Evolutionary conservation across 805 yeast species (phyloP).

Genomic region (Kluyveromyces starmeri): DNA sequence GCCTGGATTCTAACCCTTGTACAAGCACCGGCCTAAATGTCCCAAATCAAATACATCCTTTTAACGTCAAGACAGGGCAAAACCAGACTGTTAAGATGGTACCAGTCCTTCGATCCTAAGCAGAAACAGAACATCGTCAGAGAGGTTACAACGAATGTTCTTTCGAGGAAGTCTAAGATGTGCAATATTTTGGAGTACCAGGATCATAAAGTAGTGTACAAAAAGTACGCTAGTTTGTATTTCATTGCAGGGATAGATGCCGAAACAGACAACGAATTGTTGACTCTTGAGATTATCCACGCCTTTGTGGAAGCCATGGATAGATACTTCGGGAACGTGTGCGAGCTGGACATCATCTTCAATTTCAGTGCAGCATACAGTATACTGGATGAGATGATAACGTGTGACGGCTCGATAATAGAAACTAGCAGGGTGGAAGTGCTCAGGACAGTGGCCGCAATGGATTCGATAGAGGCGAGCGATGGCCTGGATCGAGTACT

Average conservation of each 20-base stretch:
- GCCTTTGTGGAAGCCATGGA: conserved; percentile 96
- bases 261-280: conserved; percentile 62
- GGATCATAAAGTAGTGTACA: conserved; percentile 68
- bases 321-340: conserved; percentile 87
- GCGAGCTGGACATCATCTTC: conserved; percentile 93
- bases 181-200: conserved; percentile 86
- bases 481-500: conserved; percentile 47
- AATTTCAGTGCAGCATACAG: conserved; percentile 92
- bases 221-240: conserved; percentile 88
- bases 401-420: conserved; percentile 74
- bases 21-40: too few species aligned
- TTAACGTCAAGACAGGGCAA: conserved; percentile 92
- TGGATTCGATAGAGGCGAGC: conserved; percentile 77
- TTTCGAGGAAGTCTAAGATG: conserved; percentile 86
- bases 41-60: conserved; percentile 59
- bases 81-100: conserved; percentile 91
- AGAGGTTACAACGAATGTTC: conserved; percentile 78
- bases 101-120: conserved; percentile 68
- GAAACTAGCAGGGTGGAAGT: conserved; percentile 80
- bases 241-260: conserved; percentile 68
- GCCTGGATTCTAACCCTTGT: too few species aligned
- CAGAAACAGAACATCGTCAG: conserved; percentile 77
- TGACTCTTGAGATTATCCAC: conserved; percentile 80
- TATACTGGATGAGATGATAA: conserved; percentile 77
- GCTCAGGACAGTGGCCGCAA: conserved; percentile 64